Conservation (phyloP, 1,284 basidiomycete genomes). For the Cerrena zonata region DNA sequence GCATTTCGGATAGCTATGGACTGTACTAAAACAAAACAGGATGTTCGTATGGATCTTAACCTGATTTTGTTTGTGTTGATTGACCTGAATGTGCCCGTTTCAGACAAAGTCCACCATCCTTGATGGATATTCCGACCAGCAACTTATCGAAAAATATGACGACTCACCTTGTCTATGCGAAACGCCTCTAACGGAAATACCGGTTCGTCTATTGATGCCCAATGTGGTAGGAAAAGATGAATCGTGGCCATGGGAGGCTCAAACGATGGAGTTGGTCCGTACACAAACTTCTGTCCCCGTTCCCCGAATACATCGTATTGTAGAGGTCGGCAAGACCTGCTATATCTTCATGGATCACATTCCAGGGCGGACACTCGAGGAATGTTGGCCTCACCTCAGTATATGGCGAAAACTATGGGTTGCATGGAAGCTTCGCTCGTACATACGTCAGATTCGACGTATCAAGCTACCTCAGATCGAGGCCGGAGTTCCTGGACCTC, state of each 20-base stretch:
- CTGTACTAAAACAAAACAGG: too few relatives aligned
- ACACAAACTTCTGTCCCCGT: conserved; percentile 22
- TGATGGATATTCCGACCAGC: too few relatives aligned
- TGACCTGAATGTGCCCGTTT: too few relatives aligned
- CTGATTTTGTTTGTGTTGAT: too few relatives aligned
- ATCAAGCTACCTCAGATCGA: neutral
- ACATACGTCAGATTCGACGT: conserved; percentile 18
- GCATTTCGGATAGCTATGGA: too few relatives aligned
- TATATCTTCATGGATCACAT: conserved; percentile 21
- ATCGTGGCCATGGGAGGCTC: conserved; percentile 16
- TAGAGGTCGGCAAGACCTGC: neutral
- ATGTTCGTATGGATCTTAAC: too few relatives aligned
- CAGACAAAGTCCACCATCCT: too few relatives aligned
- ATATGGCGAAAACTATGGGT: conserved; percentile 19
- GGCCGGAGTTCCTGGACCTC: neutral
- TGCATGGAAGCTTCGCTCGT: conserved; percentile 23
- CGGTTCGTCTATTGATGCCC: neutral
- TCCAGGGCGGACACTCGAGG: conserved; percentile 17
- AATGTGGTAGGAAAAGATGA: neutral
- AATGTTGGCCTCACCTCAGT: conserved; percentile 19
- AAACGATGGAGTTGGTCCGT: conserved; percentile 18
- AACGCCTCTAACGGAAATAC: too few relatives aligned
- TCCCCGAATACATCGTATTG: conserved; percentile 11
- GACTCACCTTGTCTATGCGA: too few relatives aligned
- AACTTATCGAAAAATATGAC: too few relatives aligned